Conservation (phyloP, 179 eudicot genomes). For the Vitellaria paradoxa region DNA sequence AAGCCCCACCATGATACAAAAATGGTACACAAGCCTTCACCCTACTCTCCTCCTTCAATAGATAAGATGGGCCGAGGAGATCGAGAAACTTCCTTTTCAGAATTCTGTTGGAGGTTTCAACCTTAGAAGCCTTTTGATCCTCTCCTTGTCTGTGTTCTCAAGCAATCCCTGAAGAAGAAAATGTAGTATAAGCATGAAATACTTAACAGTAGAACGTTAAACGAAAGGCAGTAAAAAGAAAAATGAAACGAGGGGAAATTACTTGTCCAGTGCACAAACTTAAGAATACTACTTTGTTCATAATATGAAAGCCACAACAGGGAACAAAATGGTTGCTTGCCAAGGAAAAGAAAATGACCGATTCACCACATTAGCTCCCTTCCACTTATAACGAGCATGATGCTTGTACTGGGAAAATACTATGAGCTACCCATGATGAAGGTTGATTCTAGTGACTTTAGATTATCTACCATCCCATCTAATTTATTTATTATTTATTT, state of each 20-base stretch:
- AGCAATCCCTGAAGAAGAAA: constrained; percentile 48
- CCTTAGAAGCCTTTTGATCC: constrained; percentile 64
- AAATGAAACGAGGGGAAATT: neutral
- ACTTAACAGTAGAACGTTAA: constrained; percentile 3
- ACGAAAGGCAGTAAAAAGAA: neutral
- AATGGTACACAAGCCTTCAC: neutral
- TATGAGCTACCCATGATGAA: neutral
- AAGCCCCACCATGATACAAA: neutral
- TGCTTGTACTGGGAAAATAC: neutral
- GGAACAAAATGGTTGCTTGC: neutral
- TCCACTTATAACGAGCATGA: neutral
- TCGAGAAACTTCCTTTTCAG: constrained; percentile 23
- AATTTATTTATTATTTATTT: neutral
- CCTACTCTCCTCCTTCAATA: neutral
- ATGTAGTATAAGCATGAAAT: neutral
- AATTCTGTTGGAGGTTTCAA: constrained; percentile 69
- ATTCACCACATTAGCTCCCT: neutral
- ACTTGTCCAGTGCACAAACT: neutral
- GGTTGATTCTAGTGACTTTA: neutral
- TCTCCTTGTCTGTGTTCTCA: constrained; percentile 71
- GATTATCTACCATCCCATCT: neutral
- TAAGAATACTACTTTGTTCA: neutral
- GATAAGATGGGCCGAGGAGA: neutral
- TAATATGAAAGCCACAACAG: neutral
- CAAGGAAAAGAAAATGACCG: neutral